phyloP scores from a whole-genome alignment of 352 stramenopile species.

The Peronospora tabacina region DNA sequence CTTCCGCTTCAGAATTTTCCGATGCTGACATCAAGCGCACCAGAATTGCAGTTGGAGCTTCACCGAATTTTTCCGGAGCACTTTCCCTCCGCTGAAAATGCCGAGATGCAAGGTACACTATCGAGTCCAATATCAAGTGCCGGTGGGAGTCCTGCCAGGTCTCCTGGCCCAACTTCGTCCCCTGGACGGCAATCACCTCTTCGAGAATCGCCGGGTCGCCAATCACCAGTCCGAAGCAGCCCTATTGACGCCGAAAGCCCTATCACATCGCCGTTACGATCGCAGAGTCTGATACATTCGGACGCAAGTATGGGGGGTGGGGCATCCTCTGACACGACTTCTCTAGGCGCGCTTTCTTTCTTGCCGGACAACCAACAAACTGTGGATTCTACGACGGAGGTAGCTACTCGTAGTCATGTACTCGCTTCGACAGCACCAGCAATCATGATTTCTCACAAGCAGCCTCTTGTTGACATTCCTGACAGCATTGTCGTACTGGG shows the following conservation, averaged over 20 bases:
- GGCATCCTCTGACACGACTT: conserved; percentile 53
- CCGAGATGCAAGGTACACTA: conserved; percentile 19
- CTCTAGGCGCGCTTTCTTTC: conserved; percentile 73
- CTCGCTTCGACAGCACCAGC: conserved; percentile 14
- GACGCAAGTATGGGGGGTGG: conserved; percentile 41
- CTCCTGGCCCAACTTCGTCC: conserved; percentile 33
- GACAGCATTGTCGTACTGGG: conserved; percentile 50
- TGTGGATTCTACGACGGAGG: conserved; percentile 28
- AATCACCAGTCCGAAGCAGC: conserved; percentile 47
- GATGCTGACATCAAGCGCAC: conserved; percentile 52
- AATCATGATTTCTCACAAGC: conserved; percentile 18
- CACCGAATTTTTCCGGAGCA: conserved; percentile 81
- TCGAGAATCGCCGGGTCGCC: conserved; percentile 28
- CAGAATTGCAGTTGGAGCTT: conserved; percentile 61
- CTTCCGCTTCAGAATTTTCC: conserved; percentile 69
- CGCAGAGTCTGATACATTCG: conserved; percentile 60
- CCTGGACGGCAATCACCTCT: conserved; percentile 33
- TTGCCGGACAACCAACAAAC: conserved; percentile 54
- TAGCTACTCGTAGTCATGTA: conserved; percentile 16
- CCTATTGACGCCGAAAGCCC: conserved; percentile 44
- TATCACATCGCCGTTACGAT: conserved; percentile 43
- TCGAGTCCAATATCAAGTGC: conserved; percentile 29
- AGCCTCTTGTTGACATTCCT: conserved; percentile 34
- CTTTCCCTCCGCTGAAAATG: conserved; percentile 54
- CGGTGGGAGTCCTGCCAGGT: conserved; percentile 39